Evolutionary conservation across 2,329 filamentous ascomycete genomes (phyloP).

Genomic region (Phialemoniopsis sp.): DNA sequence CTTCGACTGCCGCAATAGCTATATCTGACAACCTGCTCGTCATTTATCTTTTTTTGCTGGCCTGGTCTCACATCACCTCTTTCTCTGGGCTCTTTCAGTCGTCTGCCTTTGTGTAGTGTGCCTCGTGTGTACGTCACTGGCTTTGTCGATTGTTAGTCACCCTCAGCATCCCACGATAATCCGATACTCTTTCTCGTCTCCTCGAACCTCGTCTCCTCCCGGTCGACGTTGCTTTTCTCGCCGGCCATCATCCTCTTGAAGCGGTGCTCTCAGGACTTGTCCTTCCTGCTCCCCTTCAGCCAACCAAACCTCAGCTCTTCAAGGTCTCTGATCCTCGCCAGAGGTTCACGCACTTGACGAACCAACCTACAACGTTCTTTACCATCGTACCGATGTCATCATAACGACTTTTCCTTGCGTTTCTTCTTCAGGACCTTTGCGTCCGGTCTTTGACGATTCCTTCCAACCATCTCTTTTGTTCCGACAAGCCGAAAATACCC

Average conservation of each 20-base stretch:
- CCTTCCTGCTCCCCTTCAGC: too few species aligned
- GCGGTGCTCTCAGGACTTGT: too few species aligned
- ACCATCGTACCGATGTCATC: conserved; percentile 34
- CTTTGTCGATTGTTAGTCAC: too few species aligned
- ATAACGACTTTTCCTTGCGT: conserved; percentile 29
- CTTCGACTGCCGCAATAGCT: conserved; percentile 24
- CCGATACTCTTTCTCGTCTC: too few species aligned
- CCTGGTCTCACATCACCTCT: conserved; percentile 16
- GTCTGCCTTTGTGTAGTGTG: too few species aligned
- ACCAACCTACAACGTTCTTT: conserved; percentile 13
- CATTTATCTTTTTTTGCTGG: conserved; percentile 22
- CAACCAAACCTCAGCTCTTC: background rate
- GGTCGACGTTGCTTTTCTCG: too few species aligned
- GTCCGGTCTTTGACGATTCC: conserved; percentile 17
- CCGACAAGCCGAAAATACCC: conserved; percentile 27
- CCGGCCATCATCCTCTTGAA: too few species aligned
- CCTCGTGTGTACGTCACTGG: background rate
- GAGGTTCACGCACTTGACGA: conserved; percentile 1
- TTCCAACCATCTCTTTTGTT: conserved; percentile 25
- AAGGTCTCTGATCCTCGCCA: conserved; percentile 2
- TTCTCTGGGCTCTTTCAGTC: too few species aligned
- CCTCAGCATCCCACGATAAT: background rate
- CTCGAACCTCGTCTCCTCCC: too few species aligned
- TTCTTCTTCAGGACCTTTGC: conserved; percentile 14
- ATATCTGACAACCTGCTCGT: conserved; percentile 13